Evolutionary conservation across 371 early-diverging fungal genomes (phyloP).

Genomic region (Chytridium lagenaria): DNA sequence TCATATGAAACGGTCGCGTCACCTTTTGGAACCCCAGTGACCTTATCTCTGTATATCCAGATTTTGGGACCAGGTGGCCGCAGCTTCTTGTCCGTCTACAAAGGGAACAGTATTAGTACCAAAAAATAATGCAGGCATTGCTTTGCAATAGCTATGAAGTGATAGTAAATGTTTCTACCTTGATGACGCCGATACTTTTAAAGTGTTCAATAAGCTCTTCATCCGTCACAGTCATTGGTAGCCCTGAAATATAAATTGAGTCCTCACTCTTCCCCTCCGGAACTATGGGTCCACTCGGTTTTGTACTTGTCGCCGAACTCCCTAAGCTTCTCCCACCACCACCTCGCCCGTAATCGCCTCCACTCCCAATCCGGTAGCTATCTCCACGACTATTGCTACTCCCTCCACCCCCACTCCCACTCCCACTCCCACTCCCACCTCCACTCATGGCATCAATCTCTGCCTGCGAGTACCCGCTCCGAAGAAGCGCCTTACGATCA

Average conservation of each 20-base stretch:
- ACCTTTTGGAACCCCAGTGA: slow-evolving; percentile 68
- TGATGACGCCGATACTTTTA: slow-evolving; percentile 74
- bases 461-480: slow-evolving; percentile 2
- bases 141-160: no score
- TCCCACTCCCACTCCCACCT: not conserved
- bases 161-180: no score
- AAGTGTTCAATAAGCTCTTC: slow-evolving; percentile 67
- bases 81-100: slow-evolving; percentile 62
- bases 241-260: slow-evolving; percentile 70
- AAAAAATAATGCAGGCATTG: no score
- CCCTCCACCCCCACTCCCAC: slow-evolving; percentile 5
- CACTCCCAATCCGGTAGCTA: not conserved
- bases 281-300: not conserved
- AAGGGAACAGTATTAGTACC: not conserved
- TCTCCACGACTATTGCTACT: not conserved
- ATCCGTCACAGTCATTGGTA: slow-evolving; percentile 56
- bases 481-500: not conserved
- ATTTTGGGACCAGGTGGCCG: slow-evolving; percentile 65
- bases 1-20: slow-evolving; percentile 80
- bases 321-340: not conserved
- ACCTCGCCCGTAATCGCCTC: not conserved
- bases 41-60: slow-evolving; percentile 71
- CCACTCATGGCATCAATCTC: slow-evolving; percentile 7
- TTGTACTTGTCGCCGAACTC: not conserved
- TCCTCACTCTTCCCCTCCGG: slow-evolving; percentile 49